Percentiles rank a stretch among this genome's conserved stretches.
These are phyloP conservation scores for Solanum pinnatisectum DNA, from an alignment of 257 asterid genomes.

Conservation along the genomic window DNA sequence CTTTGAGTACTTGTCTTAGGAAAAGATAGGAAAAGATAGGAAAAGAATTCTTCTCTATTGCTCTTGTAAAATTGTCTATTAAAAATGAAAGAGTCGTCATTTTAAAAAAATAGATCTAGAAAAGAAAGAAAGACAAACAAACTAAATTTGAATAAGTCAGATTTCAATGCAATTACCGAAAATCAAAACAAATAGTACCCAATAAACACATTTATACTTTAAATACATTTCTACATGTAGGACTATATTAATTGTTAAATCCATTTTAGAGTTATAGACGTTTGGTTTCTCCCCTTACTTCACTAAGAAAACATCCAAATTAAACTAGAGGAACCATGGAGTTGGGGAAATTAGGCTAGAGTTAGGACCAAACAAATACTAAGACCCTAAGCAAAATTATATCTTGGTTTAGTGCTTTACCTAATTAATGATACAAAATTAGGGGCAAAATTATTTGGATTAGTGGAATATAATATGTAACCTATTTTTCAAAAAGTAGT, in stretches of 20 bases:
- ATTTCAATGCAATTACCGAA: neutral
- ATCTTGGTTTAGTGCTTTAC: neutral
- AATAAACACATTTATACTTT: neutral
- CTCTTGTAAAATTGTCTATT: no score
- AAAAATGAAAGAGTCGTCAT: no score
- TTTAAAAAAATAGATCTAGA: no score
- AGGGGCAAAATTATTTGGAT: neutral
- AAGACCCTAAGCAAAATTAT: neutral
- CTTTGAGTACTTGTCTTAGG: neutral
- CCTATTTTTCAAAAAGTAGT: neutral
- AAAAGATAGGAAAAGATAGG: no score
- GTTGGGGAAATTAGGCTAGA: neutral
- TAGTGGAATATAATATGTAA: neutral
- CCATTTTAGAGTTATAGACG: neutral
- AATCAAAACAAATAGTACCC: neutral
- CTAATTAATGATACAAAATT: neutral
- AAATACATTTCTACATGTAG: neutral
- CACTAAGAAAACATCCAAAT: neutral
- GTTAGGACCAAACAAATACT: neutral
- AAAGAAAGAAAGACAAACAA: no score
- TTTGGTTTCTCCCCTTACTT: neutral
- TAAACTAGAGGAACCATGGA: neutral
- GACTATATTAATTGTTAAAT: neutral
- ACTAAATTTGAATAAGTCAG: no score
- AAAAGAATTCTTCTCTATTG: no score